phyloP scores from a whole-genome alignment of 768 basidiomycete genomes.

The Sarcomyxa edulis region DNA sequence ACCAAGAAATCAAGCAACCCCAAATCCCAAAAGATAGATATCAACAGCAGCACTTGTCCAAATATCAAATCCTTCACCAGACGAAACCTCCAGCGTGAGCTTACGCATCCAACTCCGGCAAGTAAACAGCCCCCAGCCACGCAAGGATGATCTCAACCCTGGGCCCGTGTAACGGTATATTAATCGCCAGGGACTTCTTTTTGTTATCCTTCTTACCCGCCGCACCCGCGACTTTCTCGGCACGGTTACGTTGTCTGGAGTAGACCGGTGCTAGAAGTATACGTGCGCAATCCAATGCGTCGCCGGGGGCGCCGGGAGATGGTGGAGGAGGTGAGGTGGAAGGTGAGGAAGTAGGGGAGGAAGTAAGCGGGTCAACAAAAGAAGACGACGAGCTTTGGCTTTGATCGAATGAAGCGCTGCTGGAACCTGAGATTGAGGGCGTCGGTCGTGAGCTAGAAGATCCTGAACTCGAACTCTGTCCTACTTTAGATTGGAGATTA shows the following conservation, averaged over 20 bases:
- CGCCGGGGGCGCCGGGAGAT: constrained; percentile 34
- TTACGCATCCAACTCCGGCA: constrained; percentile 60
- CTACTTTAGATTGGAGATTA: background rate
- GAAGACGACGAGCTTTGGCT: too few relatives aligned
- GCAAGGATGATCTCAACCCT: constrained; percentile 82
- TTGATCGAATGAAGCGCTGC: too few relatives aligned
- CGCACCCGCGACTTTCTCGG: constrained; percentile 48
- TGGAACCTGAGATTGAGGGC: too few relatives aligned
- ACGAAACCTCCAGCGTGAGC: constrained; percentile 1
- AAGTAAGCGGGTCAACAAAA: too few relatives aligned
- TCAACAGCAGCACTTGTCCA: too few relatives aligned
- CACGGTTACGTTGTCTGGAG: constrained; percentile 56
- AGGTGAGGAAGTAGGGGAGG: constrained; percentile 24
- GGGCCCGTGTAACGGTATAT: constrained; percentile 81
- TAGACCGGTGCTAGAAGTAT: constrained; percentile 70
- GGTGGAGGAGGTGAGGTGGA: constrained; percentile 13
- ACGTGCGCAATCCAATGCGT: constrained; percentile 62
- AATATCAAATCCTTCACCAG: too few relatives aligned
- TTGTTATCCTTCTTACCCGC: constrained; percentile 30
- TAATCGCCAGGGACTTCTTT: constrained; percentile 64
- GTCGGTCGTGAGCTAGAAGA: too few relatives aligned
- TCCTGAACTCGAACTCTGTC: constrained; percentile 8
- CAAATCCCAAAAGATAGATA: too few relatives aligned
- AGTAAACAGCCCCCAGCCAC: constrained; percentile 78
- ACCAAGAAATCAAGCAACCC: too few relatives aligned